These are phyloP conservation scores for Ceratobasidium sp. DNA, from an alignment of 1,284 basidiomycete species.

Conservation along the genomic window DNA sequence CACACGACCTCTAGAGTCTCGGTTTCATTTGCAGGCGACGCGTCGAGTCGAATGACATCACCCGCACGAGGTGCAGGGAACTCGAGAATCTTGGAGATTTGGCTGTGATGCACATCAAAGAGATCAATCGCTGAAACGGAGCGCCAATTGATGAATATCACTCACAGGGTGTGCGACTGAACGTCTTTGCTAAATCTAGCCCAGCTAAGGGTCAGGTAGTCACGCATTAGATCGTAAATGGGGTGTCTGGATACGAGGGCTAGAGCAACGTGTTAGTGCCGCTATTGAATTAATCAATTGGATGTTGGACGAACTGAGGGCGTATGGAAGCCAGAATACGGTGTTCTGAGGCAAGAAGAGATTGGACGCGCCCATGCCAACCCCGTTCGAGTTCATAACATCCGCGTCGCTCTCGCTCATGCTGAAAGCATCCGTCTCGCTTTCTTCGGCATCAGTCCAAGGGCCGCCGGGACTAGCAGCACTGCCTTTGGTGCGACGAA, in stretches of 20 bases:
- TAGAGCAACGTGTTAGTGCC: slow-evolving; percentile 55
- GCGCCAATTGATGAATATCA: slow-evolving; percentile 53
- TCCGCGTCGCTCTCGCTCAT: slow-evolving; percentile 86
- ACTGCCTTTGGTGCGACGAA: slow-evolving; percentile 48
- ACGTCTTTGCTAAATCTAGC: slow-evolving; percentile 93
- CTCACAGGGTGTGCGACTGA: slow-evolving; percentile 86
- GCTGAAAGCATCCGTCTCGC: slow-evolving; percentile 77
- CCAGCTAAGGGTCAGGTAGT: slow-evolving; percentile 93
- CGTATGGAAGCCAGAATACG: slow-evolving; percentile 93
- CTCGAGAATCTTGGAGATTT: slow-evolving; percentile 59
- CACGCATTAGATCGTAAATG: slow-evolving; percentile 92
- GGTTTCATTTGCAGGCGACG: slow-evolving; percentile 61
- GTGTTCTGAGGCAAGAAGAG: slow-evolving; percentile 87
- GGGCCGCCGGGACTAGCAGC: slow-evolving; percentile 72
- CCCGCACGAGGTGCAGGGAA: slow-evolving; percentile 87
- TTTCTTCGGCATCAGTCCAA: slow-evolving; percentile 62
- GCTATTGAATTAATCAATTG: slow-evolving; percentile 47
- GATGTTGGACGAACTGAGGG: slow-evolving; percentile 74
- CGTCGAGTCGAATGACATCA: slow-evolving; percentile 84
- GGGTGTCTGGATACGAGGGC: slow-evolving; percentile 90
- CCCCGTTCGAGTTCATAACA: slow-evolving; percentile 78
- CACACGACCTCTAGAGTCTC: slow-evolving; percentile 84
- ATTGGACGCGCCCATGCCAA: slow-evolving; percentile 85
- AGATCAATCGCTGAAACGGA: slow-evolving; percentile 31
- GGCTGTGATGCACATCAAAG: slow-evolving; percentile 47